phyloP scores from a whole-genome alignment of 73 alveolate species.

The Paramecium bursaria region DNA sequence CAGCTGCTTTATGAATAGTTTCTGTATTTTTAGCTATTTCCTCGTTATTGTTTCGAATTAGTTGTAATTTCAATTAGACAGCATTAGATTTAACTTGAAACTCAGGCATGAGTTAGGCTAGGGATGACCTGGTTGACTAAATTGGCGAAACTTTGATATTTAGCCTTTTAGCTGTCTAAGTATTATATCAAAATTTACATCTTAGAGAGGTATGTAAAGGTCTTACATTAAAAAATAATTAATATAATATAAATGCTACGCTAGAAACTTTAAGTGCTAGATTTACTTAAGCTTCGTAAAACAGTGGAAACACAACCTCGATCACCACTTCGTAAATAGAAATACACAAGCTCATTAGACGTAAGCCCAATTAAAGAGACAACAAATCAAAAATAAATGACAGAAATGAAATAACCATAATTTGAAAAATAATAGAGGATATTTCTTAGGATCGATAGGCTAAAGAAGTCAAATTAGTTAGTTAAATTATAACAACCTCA shows the following conservation, averaged over 20 bases:
- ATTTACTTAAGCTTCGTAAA: neutral
- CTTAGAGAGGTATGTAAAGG: neutral
- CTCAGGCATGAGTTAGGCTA: constrained; percentile 15
- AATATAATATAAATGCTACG: constrained; percentile 17
- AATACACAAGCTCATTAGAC: too few relatives aligned
- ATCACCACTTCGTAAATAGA: too few relatives aligned
- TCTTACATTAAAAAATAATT: constrained; percentile 20
- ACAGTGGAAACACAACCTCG: neutral
- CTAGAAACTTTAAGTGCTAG: constrained; percentile 19
- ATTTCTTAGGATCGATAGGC: too few relatives aligned
- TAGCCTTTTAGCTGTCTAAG: constrained; percentile 1
- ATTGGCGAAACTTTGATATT: neutral
- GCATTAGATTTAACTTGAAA: neutral
- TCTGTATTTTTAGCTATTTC: neutral
- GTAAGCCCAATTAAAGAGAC: too few relatives aligned
- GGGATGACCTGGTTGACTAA: constrained; percentile 20
- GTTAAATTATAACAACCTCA: too few relatives aligned
- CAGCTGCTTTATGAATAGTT: neutral
- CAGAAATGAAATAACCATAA: too few relatives aligned
- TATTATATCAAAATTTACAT: neutral
- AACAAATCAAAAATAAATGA: too few relatives aligned
- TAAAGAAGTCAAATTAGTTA: too few relatives aligned
- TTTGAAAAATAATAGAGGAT: too few relatives aligned
- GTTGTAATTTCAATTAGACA: constrained; percentile 15
- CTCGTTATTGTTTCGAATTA: neutral